Base-by-base conservation (phyloP, 305 asterid genomes). In the Solanum hybrid region DNA sequence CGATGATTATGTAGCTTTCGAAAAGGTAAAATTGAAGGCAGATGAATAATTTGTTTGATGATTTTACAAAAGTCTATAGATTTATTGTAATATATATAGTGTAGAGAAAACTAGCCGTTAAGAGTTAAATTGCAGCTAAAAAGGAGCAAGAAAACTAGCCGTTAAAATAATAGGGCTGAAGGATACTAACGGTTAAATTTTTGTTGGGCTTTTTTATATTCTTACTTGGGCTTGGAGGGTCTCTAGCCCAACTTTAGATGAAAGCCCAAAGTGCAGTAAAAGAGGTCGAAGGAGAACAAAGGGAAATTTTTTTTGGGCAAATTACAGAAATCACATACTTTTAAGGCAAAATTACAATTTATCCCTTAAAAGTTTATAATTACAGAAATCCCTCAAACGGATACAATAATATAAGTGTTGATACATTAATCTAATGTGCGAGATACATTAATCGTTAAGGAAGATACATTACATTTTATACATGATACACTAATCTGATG, bases 51-150 rank as follows among this genome's bases (percentile, higher is more conserved):
- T 76, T 15, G 81, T 76, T 76, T 31, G 38, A 26, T 72, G 78
- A 6, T 27, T 73, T 73, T 29, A 4, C 36, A 73, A 1, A 3
- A 34, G 5, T 73, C 56, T 12, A 42, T 42, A 42, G 56, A 3
- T 72, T 6, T 27, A 26, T 71, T 15, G 13, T 75, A 4, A 75
- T 31, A 75, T 75, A 75, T 75, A 75, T 31, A 75, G 22, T 3
- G 7, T 6, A 38, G 17, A 13, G 42, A 78, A 91, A 91, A 91
- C 80, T 93, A 93, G 96, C 94, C 95, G 95, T 94, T 94, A 80
- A 34, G 72, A 64, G 72, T 51, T 36, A 0, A 76, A 69, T n/a
- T 32, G 42, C 15, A 17, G 42, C 26, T 76, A 32, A 76, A 7
- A 8, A 22, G 14, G 29, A 38, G 17, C 6, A 34, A 9, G 29